Percentiles rank a stretch among this genome's conserved stretches.
phyloP scores from a whole-genome alignment of 805 yeast genomes.

The Wickerhamiella brachini region DNA sequence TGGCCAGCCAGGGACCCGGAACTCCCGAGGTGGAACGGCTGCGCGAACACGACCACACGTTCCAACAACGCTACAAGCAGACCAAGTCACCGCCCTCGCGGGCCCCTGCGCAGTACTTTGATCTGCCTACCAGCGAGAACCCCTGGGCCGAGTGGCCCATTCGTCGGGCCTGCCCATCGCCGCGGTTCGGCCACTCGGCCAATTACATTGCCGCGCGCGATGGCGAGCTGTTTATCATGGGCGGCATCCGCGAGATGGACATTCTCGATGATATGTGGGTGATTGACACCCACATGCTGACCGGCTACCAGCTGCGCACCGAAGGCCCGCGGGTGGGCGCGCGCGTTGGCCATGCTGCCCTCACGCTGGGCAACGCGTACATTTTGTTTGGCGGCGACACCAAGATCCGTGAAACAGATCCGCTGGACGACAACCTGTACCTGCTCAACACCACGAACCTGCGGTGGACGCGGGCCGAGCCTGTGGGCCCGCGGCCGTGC shows the following conservation, averaged over 20 bases:
- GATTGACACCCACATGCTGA: conserved; percentile 37
- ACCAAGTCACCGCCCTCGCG: conserved; percentile 7
- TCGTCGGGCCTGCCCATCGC: conserved; percentile 59
- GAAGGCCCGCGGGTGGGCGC: conserved; percentile 70
- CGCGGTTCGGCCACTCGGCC: conserved; percentile 86
- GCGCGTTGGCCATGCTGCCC: conserved; percentile 89
- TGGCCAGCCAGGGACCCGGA: not conserved
- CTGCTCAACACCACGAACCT: conserved; percentile 66
- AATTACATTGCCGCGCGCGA: conserved; percentile 63
- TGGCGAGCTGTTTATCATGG: conserved; percentile 78
- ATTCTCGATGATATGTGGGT: conserved; percentile 96
- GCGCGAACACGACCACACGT: conserved; percentile 6
- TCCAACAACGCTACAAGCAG: conserved; percentile 11
- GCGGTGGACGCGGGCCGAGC: conserved; percentile 69
- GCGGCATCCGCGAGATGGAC: conserved; percentile 84
- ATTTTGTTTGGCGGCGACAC: conserved; percentile 97
- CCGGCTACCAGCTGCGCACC: conserved; percentile 48
- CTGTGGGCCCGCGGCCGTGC: conserved; percentile 60
- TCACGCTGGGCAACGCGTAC: conserved; percentile 86
- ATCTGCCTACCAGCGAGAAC: conserved; percentile 13
- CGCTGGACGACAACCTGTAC: conserved; percentile 80
- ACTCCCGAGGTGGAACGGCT: conserved; percentile 1
- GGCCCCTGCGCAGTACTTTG: conserved; percentile 3
- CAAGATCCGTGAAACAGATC: conserved; percentile 47
- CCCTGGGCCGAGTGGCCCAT: conserved; percentile 25